Base-by-base conservation (phyloP, 2,329 filamentous ascomycete genomes). In the Sporothrix pseudoabietina region DNA sequence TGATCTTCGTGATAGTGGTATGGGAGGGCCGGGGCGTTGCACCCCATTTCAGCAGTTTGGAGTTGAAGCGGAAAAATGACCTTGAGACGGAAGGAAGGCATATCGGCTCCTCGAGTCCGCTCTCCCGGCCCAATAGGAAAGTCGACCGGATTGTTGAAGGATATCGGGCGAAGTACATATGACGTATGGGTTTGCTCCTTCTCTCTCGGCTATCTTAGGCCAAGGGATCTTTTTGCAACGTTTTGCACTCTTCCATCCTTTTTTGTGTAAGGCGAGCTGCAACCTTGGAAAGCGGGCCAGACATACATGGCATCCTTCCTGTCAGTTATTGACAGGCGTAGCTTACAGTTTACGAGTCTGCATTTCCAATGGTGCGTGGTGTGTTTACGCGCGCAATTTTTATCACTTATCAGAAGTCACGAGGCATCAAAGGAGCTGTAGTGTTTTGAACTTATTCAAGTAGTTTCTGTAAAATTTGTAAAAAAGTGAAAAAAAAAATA, bases 401-500 rank as follows among this genome's bases (percentile, higher is more conserved):
- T 59, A 14, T 39, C 55, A 59, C 30, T 19, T 32, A 19, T 12
- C 4, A 26, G 52, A 32, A 19, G 14, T 55, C 52, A 55, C 22
- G 44, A 19, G 22, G 39, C n/a, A 66, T 66, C 19, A 7, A 10
- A 30, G 61, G 61, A 16, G 4, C 32, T 4, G 55, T 44, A 44
- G 26, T 6, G 19, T 19, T n/a, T 65, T 39, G 59, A 63, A 41
- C 35, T 44, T 47, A 4, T 16, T 63, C 39, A n/a, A 41, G n/a
- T 16, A 14, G 26, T 14, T 9, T 30, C 30, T 22, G 61, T 47
- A 65, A 7, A 41, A 41, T 32, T 57, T 55, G 30, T 54, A 32
- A 12, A 55, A 35, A 59, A n/a, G n/a, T n/a, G 19, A 30, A 41
- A n/a, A 22, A 35, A 52, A 49, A 49, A 63, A 72, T 59, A 70